Percentiles rank a stretch among this genome's conserved stretches.
Evolutionary conservation across 495 filamentous ascomycete genomes (phyloP).

Genomic region (Parmelia sp.): DNA sequence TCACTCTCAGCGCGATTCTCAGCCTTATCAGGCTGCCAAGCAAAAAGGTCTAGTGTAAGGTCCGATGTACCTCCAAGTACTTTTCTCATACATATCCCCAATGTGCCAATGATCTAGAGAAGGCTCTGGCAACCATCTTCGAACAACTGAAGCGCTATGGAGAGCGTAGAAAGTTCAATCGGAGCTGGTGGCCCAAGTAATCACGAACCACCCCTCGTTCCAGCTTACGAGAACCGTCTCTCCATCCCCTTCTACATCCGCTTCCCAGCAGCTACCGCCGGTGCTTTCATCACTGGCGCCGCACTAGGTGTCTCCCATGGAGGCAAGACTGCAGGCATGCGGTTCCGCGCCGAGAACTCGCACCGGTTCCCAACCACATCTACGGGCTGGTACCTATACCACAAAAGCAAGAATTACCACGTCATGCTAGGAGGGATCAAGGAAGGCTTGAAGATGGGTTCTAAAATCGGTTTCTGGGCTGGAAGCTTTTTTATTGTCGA

Average conservation of each 20-base stretch:
- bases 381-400: slow-evolving; percentile 91
- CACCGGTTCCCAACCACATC: slow-evolving; percentile 79
- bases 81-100: no score
- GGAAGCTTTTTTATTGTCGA: slow-evolving; percentile 68
- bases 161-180: background rate
- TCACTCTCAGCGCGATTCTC: no score
- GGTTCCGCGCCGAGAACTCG: slow-evolving; percentile 90
- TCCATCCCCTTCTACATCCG: slow-evolving; percentile 57
- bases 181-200: no score
- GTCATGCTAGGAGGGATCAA: slow-evolving; percentile 63
- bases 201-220: background rate
- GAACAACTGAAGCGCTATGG: background rate
- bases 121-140: background rate
- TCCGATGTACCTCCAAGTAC: no score
- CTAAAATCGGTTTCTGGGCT: slow-evolving; percentile 60
- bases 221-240: slow-evolving; percentile 46
- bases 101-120: background rate
- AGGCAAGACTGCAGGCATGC: slow-evolving; percentile 62
- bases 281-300: slow-evolving; percentile 59
- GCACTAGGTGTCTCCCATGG: slow-evolving; percentile 66
- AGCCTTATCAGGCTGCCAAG: slow-evolving; percentile 1
- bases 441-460: slow-evolving; percentile 71
- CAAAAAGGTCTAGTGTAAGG: background rate
- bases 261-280: slow-evolving; percentile 51
- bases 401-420: slow-evolving; percentile 94